These are phyloP conservation scores for Aspergillus bertholletiae DNA, from an alignment of 495 filamentous ascomycete species.

Conservation along the genomic window DNA sequence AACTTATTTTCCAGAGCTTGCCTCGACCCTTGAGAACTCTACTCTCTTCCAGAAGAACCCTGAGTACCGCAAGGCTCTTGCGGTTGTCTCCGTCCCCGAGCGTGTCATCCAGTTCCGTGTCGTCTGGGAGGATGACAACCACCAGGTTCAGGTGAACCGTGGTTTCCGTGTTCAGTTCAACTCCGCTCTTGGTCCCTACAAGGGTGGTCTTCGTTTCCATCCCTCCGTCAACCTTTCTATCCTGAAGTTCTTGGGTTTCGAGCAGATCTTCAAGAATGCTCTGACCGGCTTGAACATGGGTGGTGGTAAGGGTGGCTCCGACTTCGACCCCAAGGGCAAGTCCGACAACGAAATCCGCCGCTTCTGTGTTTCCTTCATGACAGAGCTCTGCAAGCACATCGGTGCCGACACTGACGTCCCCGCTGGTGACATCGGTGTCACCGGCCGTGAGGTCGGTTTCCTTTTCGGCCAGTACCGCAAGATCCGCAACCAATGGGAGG, in stretches of 20 bases:
- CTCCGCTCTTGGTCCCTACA: constrained; percentile 96
- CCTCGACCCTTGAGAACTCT: constrained; percentile 87
- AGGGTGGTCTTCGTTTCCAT: constrained; percentile 95
- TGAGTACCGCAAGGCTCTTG: constrained; percentile 86
- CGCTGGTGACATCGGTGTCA: constrained; percentile 92
- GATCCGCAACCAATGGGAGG: constrained; percentile 86
- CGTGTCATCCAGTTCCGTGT: constrained; percentile 97
- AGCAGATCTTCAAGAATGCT: constrained; percentile 99
- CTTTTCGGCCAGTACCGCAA: constrained; percentile 95
- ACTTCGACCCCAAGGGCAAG: constrained; percentile 99
- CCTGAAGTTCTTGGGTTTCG: constrained; percentile 97
- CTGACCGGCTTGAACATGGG: constrained; percentile 96
- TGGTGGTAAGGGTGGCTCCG: constrained; percentile 95
- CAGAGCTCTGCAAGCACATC: constrained; percentile 90
- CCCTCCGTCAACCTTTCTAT: constrained; percentile 95
- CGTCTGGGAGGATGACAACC: constrained; percentile 91
- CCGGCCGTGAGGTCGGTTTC: constrained; percentile 85
- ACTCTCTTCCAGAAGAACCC: constrained; percentile 90
- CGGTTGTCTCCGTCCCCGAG: constrained; percentile 88
- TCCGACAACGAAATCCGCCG: constrained; percentile 94
- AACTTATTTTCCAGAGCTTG: constrained; percentile 71
- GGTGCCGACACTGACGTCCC: constrained; percentile 95
- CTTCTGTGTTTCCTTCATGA: constrained; percentile 97
- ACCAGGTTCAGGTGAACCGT: constrained; percentile 83
- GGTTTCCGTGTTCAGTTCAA: constrained; percentile 99